Percentiles rank a stretch among this genome's conserved stretches.
phyloP scores from a whole-genome alignment of 352 stramenopile genomes.

The Plasmopara viticola region DNA sequence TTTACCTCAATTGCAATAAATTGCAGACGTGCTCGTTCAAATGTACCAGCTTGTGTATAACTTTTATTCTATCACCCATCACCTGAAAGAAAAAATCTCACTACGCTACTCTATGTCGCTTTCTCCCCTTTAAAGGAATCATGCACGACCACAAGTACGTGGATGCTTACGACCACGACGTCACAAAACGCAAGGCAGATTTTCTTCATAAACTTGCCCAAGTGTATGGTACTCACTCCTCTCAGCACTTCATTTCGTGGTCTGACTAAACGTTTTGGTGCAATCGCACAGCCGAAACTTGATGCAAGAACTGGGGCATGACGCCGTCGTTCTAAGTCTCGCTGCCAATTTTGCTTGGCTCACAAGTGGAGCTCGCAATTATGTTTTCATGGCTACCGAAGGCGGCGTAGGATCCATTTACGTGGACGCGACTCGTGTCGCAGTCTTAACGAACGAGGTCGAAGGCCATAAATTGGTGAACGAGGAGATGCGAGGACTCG shows the following conservation, averaged over 20 bases:
- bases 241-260: background rate
- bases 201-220: conserved; percentile 40
- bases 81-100: too few relatives aligned
- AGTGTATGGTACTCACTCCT: conserved; percentile 28
- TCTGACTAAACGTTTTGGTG: background rate
- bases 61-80: too few relatives aligned
- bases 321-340: conserved; percentile 48
- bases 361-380: conserved; percentile 49
- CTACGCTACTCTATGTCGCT: too few relatives aligned
- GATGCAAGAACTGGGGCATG: conserved; percentile 33
- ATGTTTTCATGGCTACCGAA: conserved; percentile 66
- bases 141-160: conserved; percentile 64
- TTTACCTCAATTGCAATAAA: too few relatives aligned
- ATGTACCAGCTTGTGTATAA: too few relatives aligned
- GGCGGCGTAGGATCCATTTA: conserved; percentile 58
- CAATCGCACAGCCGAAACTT: conserved; percentile 28
- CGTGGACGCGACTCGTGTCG: conserved; percentile 39
- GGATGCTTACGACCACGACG: conserved; percentile 43
- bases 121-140: background rate
- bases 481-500: conserved; percentile 55
- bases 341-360: conserved; percentile 68
- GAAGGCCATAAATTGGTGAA: conserved; percentile 66
- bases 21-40: too few relatives aligned
- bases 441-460: conserved; percentile 67
- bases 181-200: conserved; percentile 33